Evolutionary conservation across 768 basidiomycete genomes (phyloP).

Genomic region (Amanita fuliginea): DNA sequence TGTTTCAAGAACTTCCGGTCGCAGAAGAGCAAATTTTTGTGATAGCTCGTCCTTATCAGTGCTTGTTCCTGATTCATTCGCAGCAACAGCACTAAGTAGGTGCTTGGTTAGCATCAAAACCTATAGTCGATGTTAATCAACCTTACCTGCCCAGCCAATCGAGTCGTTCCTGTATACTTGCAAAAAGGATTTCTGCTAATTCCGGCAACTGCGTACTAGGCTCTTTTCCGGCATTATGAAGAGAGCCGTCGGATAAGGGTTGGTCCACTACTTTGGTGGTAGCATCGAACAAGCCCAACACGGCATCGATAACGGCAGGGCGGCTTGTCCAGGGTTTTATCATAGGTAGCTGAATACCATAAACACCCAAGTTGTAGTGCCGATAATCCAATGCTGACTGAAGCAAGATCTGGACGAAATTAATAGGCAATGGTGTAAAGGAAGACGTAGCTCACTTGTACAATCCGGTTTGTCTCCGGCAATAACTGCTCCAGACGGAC

Average conservation of each 20-base stretch:
- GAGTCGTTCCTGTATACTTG: slow-evolving; percentile 55
- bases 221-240: slow-evolving; percentile 19
- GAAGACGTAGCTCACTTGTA: slow-evolving; percentile 41
- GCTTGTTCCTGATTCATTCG: slow-evolving; percentile 35
- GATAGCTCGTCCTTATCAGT: slow-evolving; percentile 50
- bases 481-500: slow-evolving; percentile 35
- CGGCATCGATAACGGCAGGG: slow-evolving; percentile 51
- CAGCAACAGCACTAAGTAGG: slow-evolving; percentile 29
- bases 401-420: slow-evolving; percentile 45
- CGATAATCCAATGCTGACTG: slow-evolving; percentile 69
- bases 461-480: slow-evolving; percentile 57
- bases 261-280: slow-evolving; percentile 41
- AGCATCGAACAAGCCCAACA: slow-evolving; percentile 61
- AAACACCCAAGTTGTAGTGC: slow-evolving; percentile 56
- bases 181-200: slow-evolving; percentile 52
- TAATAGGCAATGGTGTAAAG: background rate
- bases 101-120: background rate
- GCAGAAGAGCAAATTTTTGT: slow-evolving; percentile 56
- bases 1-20: slow-evolving; percentile 70
- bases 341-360: slow-evolving; percentile 66
- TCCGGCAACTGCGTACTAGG: slow-evolving; percentile 49
- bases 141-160: slow-evolving; percentile 55
- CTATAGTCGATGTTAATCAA: background rate
- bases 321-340: slow-evolving; percentile 79
- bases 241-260: slow-evolving; percentile 17